These are phyloP conservation scores for Sarcomyxa edulis DNA, from an alignment of 768 basidiomycete species.

Conservation along the genomic window DNA sequence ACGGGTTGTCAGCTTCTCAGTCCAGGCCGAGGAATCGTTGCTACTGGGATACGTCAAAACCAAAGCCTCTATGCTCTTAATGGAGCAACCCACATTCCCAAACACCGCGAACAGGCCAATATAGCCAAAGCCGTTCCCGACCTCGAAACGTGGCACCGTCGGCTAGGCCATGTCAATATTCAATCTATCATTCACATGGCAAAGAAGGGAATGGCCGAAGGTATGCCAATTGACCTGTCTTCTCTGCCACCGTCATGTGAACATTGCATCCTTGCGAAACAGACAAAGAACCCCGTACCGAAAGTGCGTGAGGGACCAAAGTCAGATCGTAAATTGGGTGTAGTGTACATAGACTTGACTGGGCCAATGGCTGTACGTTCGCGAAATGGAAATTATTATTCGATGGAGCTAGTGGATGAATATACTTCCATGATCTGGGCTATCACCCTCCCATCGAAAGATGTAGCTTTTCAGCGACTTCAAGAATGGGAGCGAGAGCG, in stretches of 20 bases:
- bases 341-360: constrained; percentile 11
- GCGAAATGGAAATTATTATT: constrained; percentile 16
- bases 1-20: background rate
- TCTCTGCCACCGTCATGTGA: constrained; percentile 7
- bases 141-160: constrained; percentile 13
- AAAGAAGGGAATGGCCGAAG: constrained; percentile 2
- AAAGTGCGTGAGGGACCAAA: constrained; percentile 4
- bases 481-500: constrained; percentile 20
- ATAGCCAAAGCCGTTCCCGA: background rate
- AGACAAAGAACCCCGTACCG: constrained; percentile 10
- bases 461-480: constrained; percentile 16
- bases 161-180: constrained; percentile 13
- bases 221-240: constrained; percentile 13
- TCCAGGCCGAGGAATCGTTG: constrained; percentile 2
- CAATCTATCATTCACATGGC: constrained; percentile 9
- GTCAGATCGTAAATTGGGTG: constrained; percentile 5
- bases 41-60: constrained; percentile 3
- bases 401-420: constrained; percentile 32
- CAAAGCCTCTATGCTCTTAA: constrained; percentile 8
- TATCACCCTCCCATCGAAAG: constrained; percentile 25
- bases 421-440: constrained; percentile 22
- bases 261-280: constrained; percentile 13
- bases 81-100: background rate
- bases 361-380: constrained; percentile 11
- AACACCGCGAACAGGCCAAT: constrained; percentile 4